A percentile compares a stretch with the other conserved stretches of the same genome.
Conservation (phyloP, 441 rosid species). For the Geranium incanum region DNA sequence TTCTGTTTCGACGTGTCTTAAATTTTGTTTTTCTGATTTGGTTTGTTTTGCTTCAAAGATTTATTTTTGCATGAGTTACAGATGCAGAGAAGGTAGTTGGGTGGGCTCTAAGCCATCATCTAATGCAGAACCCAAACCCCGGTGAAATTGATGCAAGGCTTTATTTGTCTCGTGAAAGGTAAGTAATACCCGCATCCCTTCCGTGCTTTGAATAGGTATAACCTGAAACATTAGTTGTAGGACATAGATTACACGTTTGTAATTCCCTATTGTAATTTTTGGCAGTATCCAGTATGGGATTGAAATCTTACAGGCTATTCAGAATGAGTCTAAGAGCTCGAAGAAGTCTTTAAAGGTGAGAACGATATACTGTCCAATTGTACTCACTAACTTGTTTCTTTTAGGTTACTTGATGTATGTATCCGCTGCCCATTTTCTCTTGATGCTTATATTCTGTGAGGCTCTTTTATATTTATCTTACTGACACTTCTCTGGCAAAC, state of each 20-base stretch:
- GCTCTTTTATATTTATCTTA: background rate
- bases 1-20: conserved; percentile 18
- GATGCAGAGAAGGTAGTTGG: conserved; percentile 95
- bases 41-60: background rate
- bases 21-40: background rate
- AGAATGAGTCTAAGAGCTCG: conserved; percentile 69
- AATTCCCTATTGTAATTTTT: conserved; percentile 8
- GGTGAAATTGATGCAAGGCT: conserved; percentile 54
- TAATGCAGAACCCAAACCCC: conserved; percentile 59
- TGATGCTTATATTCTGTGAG: background rate
- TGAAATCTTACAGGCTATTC: conserved; percentile 64
- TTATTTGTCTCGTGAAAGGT: conserved; percentile 73
- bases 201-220: background rate
- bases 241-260: background rate
- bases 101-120: conserved; percentile 81
- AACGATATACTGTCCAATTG: conserved; percentile 14
- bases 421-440: background rate
- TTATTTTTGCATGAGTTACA: conserved; percentile 19
- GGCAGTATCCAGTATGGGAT: conserved; percentile 74
- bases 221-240: background rate
- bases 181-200: background rate
- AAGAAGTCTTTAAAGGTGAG: conserved; percentile 87
- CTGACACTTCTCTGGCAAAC: conserved; percentile 2
- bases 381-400: background rate
- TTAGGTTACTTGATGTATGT: background rate